Evolutionary conservation across 75 land plant genomes (phyloP), one percentile per base, ranked within the genome.

Genomic region (Pinus taeda): DNA sequence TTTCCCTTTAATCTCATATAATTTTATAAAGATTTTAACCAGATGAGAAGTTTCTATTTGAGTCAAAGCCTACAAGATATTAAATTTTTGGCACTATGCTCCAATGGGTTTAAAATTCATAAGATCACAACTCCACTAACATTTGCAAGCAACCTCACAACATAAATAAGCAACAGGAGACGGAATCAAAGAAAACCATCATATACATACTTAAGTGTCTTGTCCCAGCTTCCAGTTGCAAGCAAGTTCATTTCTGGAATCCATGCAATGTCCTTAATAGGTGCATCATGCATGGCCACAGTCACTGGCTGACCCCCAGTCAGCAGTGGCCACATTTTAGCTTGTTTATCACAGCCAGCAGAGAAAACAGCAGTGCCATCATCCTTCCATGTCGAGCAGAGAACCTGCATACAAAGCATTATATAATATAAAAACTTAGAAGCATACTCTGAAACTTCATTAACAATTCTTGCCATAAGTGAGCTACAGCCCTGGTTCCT

Each of bases 331-430:
- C 98, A 96, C 98, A 96, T 93, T 74, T 96, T 96, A 0, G 83
- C 98, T 67, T 92, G 98, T 77, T 94, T 96, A 77, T 96, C 97
- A 84, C 97, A 96, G 8, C 98, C 98, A 72, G 86, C 98, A 74
- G 98, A 96, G 75, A 93, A 96, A 7, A 96, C 93, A 59, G 91
- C 90, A 24, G 93, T 87, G 7, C 98, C 97, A 86, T 96, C 98
- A 75, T 93, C 98, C 81, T 96, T 96, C 98, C 98, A 96, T 20
- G 94, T 80, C 21, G 97, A 92, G 81, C 98, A 96, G 13, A 95
- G 73, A 24, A 96, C 97, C 98, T 93, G 57, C 73, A 37, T 61
- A 15, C 9, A 9, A 15, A 76, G 24, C 29, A 26, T 15, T 4
- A 63, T 9, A 63, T 63, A 22, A 63, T 22, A 63, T 22, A 15